These are phyloP conservation scores for Aspergillus viridinutans DNA, from an alignment of 2,329 filamentous ascomycete species.

Conservation along the genomic window DNA sequence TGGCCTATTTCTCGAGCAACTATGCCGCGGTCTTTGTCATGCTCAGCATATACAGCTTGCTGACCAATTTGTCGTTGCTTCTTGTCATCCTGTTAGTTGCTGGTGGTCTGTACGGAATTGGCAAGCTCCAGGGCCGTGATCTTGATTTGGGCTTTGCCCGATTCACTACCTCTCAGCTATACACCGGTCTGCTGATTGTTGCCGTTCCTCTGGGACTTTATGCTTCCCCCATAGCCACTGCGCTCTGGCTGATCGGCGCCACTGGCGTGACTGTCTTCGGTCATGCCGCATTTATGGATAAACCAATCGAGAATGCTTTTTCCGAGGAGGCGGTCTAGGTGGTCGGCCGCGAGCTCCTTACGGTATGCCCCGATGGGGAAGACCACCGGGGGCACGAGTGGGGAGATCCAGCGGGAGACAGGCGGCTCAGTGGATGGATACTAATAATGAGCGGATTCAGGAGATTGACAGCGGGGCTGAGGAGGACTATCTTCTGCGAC, in stretches of 20 bases:
- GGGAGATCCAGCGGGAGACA: slow-evolving; percentile 59
- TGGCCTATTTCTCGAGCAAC: slow-evolving; percentile 97
- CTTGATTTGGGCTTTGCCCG: slow-evolving; percentile 78
- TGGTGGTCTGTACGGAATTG: slow-evolving; percentile 84
- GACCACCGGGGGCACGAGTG: slow-evolving; percentile 85
- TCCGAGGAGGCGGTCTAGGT: slow-evolving; percentile 99
- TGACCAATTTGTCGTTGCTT: slow-evolving; percentile 80
- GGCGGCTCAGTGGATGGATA: slow-evolving; percentile 50
- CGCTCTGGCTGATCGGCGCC: slow-evolving; percentile 94
- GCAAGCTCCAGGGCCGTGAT: slow-evolving; percentile 83
- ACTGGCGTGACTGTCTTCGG: slow-evolving; percentile 90
- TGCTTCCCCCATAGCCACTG: slow-evolving; percentile 76
- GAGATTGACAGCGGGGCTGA: slow-evolving; percentile 37
- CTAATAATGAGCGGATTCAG: slow-evolving; percentile 39
- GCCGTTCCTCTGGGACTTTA: slow-evolving; percentile 80
- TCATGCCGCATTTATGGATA: slow-evolving; percentile 93
- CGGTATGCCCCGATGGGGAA: slow-evolving; percentile 94
- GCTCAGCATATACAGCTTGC: slow-evolving; percentile 90
- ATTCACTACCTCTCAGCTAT: slow-evolving; percentile 87
- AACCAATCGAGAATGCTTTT: slow-evolving; percentile 99
- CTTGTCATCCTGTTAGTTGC: slow-evolving; percentile 90
- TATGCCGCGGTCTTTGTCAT: slow-evolving; percentile 92
- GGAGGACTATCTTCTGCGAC: slow-evolving; percentile 33
- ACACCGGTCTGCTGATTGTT: slow-evolving; percentile 79
- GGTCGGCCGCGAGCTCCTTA: slow-evolving; percentile 99